Base-by-base conservation (phyloP, 768 basidiomycete species). In the Mycena epipterygia region DNA sequence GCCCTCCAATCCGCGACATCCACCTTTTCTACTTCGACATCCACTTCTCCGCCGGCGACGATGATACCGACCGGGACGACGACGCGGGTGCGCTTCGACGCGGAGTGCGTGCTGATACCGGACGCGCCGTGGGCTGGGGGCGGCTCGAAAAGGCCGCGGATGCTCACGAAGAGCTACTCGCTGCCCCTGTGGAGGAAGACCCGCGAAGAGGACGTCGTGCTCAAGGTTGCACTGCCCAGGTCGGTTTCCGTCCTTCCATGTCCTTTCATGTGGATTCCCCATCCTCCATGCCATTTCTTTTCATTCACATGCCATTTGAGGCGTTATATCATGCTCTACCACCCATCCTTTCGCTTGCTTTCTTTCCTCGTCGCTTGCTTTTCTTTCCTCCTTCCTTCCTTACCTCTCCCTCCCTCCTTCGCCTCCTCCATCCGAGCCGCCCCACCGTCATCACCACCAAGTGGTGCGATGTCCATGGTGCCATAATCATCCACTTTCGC, bases 101-200 rank as follows among this genome's bases (percentile, higher is more conserved):
- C 84, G 61, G 87, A 91, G 75, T 94, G 93, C 68, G 83, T 93
- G 5, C 86, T 95, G 74, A 94, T 95, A 64, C 93, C 93, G n/a
- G 88, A 91, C 52, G 77, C 75, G 19, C 74, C 75, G 1, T 77
- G 78, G n/a, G n/a, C n/a, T n/a, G n/a, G n/a, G n/a, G n/a, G n/a
- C 19, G 80, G 81, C 57, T 80, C 83, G 5, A 87, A 84, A 61
- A 80, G 85, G 30, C 84, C 89, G 29, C 82, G 85, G 49, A 81
- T 92, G 53, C 77, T 90, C 73, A 89, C 89, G 30, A 93, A 88
- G 75, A 90, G 90, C 5, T 92, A 91, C 72, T 85, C 90, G 0
- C 82, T 94, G 66, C 92, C 93, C 0, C 79, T 94, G 46, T 94
- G 92, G 87, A 41, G 90, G 42, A 44, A 44, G 42, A 3, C 19